Evolutionary conservation across 1,284 basidiomycete genomes (phyloP).

Genomic region (Cutaneotrichosporon cutaneum): DNA sequence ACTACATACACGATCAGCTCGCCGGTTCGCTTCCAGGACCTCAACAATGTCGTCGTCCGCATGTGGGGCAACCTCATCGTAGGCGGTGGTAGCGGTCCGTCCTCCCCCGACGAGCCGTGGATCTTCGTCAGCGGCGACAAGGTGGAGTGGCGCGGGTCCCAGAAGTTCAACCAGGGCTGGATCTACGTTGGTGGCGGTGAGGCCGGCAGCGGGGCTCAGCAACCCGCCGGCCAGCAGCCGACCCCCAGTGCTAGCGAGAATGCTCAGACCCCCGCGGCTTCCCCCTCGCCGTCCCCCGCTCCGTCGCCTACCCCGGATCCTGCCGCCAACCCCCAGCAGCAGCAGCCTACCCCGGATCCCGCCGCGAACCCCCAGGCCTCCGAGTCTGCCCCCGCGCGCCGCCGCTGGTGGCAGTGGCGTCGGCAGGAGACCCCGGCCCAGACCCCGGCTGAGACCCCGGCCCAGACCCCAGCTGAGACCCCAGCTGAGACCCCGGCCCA

Average conservation of each 20-base stretch:
- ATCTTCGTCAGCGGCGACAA: constrained; percentile 1
- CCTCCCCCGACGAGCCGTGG: neutral
- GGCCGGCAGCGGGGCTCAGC: no score
- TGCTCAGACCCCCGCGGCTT: no score
- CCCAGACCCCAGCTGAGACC: no score
- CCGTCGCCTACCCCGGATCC: no score
- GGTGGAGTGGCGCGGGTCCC: neutral
- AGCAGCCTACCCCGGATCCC: neutral
- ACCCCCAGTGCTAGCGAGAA: neutral
- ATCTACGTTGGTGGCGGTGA: neutral
- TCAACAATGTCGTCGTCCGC: constrained; percentile 7
- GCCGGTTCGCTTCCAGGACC: constrained; percentile 6
- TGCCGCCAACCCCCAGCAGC: no score
- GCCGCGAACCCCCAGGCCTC: neutral
- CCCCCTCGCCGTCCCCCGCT: no score
- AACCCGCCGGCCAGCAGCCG: neutral
- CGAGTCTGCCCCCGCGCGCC: no score
- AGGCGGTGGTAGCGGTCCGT: neutral
- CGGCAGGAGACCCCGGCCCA: no score
- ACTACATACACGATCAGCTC: neutral
- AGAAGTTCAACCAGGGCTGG: neutral
- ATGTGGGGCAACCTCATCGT: neutral
- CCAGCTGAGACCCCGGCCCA: no score
- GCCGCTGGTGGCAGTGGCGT: no score
- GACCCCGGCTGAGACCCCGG: no score